Conservation (phyloP, 2,329 filamentous ascomycete species). For the Cladosporium sp. region DNA sequence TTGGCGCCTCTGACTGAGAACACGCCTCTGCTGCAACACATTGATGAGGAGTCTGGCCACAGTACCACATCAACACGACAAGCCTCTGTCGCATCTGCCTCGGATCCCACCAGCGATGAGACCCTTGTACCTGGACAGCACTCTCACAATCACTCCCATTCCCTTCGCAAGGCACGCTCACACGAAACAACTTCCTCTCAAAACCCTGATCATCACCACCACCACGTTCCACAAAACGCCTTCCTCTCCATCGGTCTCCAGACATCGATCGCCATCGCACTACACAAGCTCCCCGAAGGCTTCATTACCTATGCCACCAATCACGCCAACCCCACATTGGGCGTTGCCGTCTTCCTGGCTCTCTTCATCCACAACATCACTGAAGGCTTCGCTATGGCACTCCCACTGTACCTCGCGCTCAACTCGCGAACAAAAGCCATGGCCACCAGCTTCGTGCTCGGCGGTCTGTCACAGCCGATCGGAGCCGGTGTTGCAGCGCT, state of each 20-base stretch:
- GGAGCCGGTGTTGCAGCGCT: conserved; percentile 81
- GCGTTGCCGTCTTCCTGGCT: conserved; percentile 90
- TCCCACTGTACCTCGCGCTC: conserved; percentile 90
- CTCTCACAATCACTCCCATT: not conserved
- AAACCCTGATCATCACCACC: conserved; percentile 62
- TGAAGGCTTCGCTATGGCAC: conserved; percentile 90
- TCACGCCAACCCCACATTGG: conserved; percentile 85
- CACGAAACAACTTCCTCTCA: conserved; percentile 21
- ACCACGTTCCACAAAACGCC: conserved; percentile 91
- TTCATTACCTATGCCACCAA: conserved; percentile 95
- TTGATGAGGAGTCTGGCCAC: conserved; percentile 3
- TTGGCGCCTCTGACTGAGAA: conserved; percentile 14
- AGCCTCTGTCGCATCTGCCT: not conserved
- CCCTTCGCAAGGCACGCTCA: conserved; percentile 23
- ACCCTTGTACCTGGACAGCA: conserved; percentile 2
- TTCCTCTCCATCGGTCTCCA: conserved; percentile 95
- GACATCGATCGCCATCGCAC: conserved; percentile 88
- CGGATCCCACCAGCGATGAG: not conserved
- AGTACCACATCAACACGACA: not conserved
- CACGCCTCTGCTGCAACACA: conserved; percentile 17
- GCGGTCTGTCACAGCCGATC: conserved; percentile 82
- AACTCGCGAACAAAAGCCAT: conserved; percentile 79
- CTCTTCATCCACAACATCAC: conserved; percentile 98
- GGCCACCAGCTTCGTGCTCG: conserved; percentile 77
- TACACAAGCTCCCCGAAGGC: conserved; percentile 90